Percentiles rank a stretch among this genome's conserved stretches.
Evolutionary conservation across 139 green algal species (phyloP).

Genomic region (Edaphochlamys debaryana): DNA sequence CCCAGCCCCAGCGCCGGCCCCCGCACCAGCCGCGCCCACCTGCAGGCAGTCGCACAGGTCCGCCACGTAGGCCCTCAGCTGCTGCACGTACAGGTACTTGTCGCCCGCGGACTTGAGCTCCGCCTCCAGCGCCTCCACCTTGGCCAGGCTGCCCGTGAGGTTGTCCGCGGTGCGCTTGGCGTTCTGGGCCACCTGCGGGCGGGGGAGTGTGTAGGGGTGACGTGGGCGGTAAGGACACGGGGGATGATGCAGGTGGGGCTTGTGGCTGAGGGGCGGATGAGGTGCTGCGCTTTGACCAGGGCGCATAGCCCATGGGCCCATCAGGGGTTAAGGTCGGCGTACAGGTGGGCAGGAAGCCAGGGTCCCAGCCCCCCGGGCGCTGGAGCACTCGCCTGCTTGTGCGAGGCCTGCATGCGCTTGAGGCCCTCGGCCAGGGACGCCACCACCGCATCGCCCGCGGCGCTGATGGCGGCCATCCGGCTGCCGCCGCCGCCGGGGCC

Average conservation of each 20-base stretch:
- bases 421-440: slow-evolving; percentile 62
- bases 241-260: too few species aligned
- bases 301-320: too few species aligned
- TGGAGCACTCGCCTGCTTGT: slow-evolving; percentile 54
- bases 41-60: slow-evolving; percentile 88
- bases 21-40: neutral
- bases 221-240: too few species aligned
- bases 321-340: too few species aligned
- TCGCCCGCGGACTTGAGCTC: slow-evolving; percentile 40
- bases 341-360: too few species aligned
- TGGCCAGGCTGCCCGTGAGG: slow-evolving; percentile 38
- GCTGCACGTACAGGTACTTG: slow-evolving; percentile 79
- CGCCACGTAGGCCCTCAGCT: slow-evolving; percentile 80
- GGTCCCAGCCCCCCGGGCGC: too few species aligned
- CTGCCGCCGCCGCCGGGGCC: slow-evolving; percentile 21
- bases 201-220: neutral
- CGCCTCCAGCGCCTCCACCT: slow-evolving; percentile 47
- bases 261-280: too few species aligned
- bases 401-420: slow-evolving; percentile 51
- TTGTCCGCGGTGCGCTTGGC: slow-evolving; percentile 25
- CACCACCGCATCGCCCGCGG: slow-evolving; percentile 59
- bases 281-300: too few species aligned
- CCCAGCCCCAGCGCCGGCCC: too few species aligned
- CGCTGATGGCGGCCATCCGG: neutral
- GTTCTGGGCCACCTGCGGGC: slow-evolving; percentile 7